These are phyloP conservation scores for Penicillium robsamsonii DNA, from an alignment of 495 filamentous ascomycete species.

Conservation along the genomic window DNA sequence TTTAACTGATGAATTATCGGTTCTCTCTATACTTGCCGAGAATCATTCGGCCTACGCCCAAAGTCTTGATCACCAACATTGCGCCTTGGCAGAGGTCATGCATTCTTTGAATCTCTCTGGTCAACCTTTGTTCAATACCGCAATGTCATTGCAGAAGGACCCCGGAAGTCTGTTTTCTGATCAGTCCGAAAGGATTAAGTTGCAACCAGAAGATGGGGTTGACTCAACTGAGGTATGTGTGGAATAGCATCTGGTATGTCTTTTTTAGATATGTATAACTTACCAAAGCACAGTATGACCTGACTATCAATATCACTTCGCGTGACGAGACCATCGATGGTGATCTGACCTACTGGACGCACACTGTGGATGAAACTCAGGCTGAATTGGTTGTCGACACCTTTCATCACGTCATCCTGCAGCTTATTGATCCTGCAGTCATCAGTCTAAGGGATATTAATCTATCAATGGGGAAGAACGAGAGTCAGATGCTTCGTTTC, in stretches of 20 bases:
- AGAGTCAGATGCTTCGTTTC: too few species aligned
- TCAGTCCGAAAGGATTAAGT: background rate
- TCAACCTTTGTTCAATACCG: slow-evolving; percentile 19
- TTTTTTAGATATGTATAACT: too few species aligned
- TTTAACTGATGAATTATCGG: background rate
- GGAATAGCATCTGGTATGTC: too few species aligned
- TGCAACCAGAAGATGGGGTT: too few species aligned
- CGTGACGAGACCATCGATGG: slow-evolving; percentile 47
- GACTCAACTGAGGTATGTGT: too few species aligned
- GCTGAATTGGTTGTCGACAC: slow-evolving; percentile 21
- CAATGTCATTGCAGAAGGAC: slow-evolving; percentile 16
- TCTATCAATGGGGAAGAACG: slow-evolving; percentile 14
- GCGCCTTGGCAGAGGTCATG: slow-evolving; percentile 9
- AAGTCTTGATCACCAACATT: slow-evolving; percentile 5
- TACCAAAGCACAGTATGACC: slow-evolving; percentile 36
- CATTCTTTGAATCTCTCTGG: background rate
- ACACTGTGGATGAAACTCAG: slow-evolving; percentile 20
- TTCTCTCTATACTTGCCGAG: background rate
- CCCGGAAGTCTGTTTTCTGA: background rate
- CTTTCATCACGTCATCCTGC: slow-evolving; percentile 1
- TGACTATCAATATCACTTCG: too few species aligned
- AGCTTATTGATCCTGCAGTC: slow-evolving; percentile 6
- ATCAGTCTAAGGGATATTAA: slow-evolving; percentile 12
- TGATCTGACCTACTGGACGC: slow-evolving; percentile 24
- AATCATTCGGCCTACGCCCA: background rate